Evolutionary conservation across 1,284 basidiomycete species (phyloP), one percentile per base, ranked within the genome.

Genomic region (Papiliotrema terrestris): DNA sequence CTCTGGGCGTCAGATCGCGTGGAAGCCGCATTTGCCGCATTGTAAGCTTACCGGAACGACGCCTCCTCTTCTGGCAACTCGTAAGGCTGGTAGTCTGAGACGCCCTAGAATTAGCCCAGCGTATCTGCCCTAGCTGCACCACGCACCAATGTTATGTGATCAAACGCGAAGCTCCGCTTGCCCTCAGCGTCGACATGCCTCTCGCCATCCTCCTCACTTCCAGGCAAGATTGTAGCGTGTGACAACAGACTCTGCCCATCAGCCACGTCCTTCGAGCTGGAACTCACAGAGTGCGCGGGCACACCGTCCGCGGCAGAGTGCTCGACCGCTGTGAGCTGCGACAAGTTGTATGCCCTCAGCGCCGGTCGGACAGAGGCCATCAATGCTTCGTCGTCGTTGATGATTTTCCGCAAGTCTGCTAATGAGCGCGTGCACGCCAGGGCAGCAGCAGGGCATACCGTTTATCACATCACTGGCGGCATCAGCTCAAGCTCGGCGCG

Each of bases 391-490:
- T 96, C 91, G 76, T 94, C 87, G 42, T 83, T 83, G 66, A 96
- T 86, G 71, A 97, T 89, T 67, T 83, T 85, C 62, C 91, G 87
- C 48, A 96, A 84, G 79, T 94, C 93, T 91, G 73, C 49, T 36
- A n/a, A 29, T 57, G 55, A 51, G 59, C 32, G 51, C 51, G 22
- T 25, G 36, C 22, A 26, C 9, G 42, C 39, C 42, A 50, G 25
- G 13, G 46, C 6, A 3, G 6, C 29, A 32, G 11, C 29, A 11
- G 11, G 39, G 49, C 62, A 39, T 52, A 89, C 89, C 91, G 69
- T 90, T 91, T 56, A 95, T 82, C 25, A 95, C 91, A 78, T 95
- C 92, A 73, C 73, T 74, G 50, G 1, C 23, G 19, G 25, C 8
- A 51, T 66, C 49, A 67, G 63, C 54, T 49, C 3, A 2, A 29